phyloP scores from a whole-genome alignment of 2,329 filamentous ascomycete species.

The Cryphonectria parasitica region DNA sequence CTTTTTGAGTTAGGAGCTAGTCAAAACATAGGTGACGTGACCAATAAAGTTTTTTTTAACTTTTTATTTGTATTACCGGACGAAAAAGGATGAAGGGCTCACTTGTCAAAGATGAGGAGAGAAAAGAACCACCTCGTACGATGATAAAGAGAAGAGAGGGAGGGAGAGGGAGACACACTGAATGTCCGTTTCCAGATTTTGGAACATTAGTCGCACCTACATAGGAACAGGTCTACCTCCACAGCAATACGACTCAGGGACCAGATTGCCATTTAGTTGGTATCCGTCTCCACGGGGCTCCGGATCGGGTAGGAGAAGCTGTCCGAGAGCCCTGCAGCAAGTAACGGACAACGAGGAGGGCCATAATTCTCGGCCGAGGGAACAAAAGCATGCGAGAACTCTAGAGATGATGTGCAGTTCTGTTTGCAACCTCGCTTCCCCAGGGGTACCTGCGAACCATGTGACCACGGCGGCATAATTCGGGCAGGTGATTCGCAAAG shows the following conservation, averaged over 20 bases:
- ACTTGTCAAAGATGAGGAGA: not conserved
- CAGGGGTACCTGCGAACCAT: not conserved
- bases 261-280: not conserved
- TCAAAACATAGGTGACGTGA: not conserved
- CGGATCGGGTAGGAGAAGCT: not conserved
- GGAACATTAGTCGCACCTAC: not conserved
- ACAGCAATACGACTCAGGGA: not conserved
- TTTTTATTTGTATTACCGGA: not conserved
- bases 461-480: not conserved
- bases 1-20: not conserved
- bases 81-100: not conserved
- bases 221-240: not conserved
- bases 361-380: not conserved
- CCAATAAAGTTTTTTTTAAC: not conserved
- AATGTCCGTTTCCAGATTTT: not conserved
- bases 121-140: not conserved
- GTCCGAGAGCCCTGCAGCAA: not conserved
- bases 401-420: not conserved
- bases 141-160: not conserved
- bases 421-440: not conserved
- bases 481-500: not conserved
- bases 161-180: not conserved
- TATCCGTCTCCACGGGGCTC: not conserved
- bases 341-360: not conserved
- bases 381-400: not conserved